Evolutionary conservation across 2,329 filamentous ascomycete genomes (phyloP), one percentile per base, ranked within the genome.

Genomic region (Trichoderma sp.): DNA sequence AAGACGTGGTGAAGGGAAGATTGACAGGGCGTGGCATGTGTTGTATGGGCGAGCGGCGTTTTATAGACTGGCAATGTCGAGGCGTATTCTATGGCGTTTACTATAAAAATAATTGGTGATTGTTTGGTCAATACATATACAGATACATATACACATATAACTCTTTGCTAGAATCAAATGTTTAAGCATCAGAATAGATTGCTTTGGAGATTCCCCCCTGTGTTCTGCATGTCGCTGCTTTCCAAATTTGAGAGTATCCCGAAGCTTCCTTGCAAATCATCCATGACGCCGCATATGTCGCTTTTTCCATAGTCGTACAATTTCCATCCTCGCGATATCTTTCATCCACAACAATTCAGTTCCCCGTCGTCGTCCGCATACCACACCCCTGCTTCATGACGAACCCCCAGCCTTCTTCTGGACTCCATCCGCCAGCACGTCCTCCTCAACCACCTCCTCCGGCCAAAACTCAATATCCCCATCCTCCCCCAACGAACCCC

Each of bases 401-500:
- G 61, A 63, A 9, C 39, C 39, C n/a, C 61, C 34, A 14, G 24
- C 44, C 0, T 17, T 59, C n/a, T 69, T 66, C 7, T 52, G 17
- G 2, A 21, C 68, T 19, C 69, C 67, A 30, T 68, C 69, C 26
- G 68, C 69, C 41, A 67, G 62, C 34, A 12, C 3, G 50, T 71
- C 67, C 57, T 70, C 62, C 2, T 12, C 41, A 7, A 65, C 41
- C 1, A 61, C 78, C 17, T 88, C 87, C 69, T 96, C 91, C 34
- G 91, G 89, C 90, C 93, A 97, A 71, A 97, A 95, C 76, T 98
- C 94, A 55, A 97, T 80, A 74, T 97, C 91, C n/a, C 92, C 92
- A 69, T 93, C 88, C 69, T 88, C 85, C 59, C 90, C 87, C 39
- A 93, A 74, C 30, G 84, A 86, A 19, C 91, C 90, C 67, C 86